Conservation (phyloP, 345 rosid species). For the Mallotus nudiflorus region DNA sequence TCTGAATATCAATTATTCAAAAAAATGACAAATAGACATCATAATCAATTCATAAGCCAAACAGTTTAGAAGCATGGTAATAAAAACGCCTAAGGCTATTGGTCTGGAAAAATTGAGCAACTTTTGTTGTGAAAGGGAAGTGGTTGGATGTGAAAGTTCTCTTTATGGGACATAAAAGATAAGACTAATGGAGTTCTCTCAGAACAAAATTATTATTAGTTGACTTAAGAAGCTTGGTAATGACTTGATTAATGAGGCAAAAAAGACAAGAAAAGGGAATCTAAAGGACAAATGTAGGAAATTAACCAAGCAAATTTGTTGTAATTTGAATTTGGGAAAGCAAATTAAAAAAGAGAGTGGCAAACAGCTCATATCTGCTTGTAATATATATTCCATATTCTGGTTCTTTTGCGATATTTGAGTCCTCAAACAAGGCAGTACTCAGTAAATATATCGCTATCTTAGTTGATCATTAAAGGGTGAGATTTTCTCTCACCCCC, state of each 20-base stretch:
- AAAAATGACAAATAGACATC: too few species aligned
- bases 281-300: background rate
- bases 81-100: background rate
- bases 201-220: conserved; percentile 9
- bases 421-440: background rate
- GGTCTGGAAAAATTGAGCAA: conserved; percentile 4
- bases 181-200: background rate
- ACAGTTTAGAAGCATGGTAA: background rate
- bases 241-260: background rate
- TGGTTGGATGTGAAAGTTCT: conserved; percentile 5
- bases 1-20: too few species aligned
- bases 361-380: conserved; percentile 5
- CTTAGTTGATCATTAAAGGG: too few species aligned
- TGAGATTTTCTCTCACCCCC: too few species aligned
- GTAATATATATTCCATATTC: background rate
- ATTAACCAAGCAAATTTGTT: background rate
- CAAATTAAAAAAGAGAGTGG: conserved; percentile 1
- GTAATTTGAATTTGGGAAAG: background rate
- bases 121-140: background rate
- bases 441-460: too few species aligned
- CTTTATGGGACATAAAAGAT: conserved; percentile 13
- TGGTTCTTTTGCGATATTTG: background rate
- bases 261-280: background rate
- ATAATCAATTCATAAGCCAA: too few species aligned
- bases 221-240: conserved; percentile 8